Conservation (phyloP, 305 asterid species). For the Striga hermonthica region DNA sequence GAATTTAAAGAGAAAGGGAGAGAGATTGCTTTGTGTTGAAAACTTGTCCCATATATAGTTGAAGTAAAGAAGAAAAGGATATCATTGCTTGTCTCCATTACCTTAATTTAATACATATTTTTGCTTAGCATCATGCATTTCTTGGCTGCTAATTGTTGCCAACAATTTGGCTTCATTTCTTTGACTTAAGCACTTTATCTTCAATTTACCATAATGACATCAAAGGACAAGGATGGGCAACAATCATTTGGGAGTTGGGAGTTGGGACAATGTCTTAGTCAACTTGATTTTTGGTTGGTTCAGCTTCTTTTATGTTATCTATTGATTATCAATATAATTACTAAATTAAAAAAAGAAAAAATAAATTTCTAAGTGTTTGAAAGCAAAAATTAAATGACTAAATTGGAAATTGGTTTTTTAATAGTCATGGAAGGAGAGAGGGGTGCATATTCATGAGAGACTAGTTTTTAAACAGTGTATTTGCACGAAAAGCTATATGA, state of each 20-base stretch:
- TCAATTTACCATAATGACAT: conserved; percentile 5
- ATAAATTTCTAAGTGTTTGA: too few species aligned
- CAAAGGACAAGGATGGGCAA: background rate
- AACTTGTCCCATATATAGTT: conserved; percentile 36
- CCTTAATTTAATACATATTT: conserved; percentile 21
- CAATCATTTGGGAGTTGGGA: background rate
- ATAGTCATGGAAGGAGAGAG: background rate
- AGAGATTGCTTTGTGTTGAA: conserved; percentile 43
- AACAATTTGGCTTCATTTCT: conserved; percentile 13
- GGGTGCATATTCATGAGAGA: background rate
- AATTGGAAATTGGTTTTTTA: too few species aligned
- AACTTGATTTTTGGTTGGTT: background rate
- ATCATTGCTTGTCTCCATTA: conserved; percentile 35
- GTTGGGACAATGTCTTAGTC: background rate
- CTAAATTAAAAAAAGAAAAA: too few species aligned
- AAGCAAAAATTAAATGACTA: too few species aligned
- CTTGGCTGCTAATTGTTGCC: conserved; percentile 21
- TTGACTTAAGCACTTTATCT: conserved; percentile 15
- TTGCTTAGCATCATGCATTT: conserved; percentile 20
- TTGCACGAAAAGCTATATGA: too few species aligned
- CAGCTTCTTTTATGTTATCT: background rate
- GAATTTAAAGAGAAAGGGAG: conserved; percentile 25
- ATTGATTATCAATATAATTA: too few species aligned
- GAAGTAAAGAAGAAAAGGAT: conserved; percentile 51
- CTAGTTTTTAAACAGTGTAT: too few species aligned